Evolutionary conservation across 805 yeast genomes (phyloP), one percentile per base, ranked within the genome.

Genomic region (Lachancea lanzarotensis): DNA sequence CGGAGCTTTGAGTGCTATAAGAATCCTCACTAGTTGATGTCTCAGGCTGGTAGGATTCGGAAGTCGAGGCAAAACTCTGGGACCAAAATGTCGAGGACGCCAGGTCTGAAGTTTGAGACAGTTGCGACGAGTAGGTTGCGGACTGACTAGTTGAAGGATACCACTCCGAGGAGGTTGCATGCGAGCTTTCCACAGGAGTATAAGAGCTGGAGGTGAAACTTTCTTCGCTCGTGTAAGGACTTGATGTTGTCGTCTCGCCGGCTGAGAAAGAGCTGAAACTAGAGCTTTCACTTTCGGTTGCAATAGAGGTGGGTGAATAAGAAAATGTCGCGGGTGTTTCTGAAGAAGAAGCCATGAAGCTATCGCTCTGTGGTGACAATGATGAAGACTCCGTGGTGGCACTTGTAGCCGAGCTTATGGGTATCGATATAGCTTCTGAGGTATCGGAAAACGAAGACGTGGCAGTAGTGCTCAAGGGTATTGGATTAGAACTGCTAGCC

Each of bases 401-500:
- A 18, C 56, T 39, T 13, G 54, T 49, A 16, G 56, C 38, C 8
- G 25, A 22, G 25, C 25, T 22, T 22, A 22, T 22, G 25, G 25
- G 25, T 22, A 22, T 22, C 25, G 25, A 8, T 4, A 8, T 22
- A 6, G 25, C 25, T 22, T 8, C 25, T 22, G 25, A 6, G 25
- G 25, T 22, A 22, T 22, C 25, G 25, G 25, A 6, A 22, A 22
- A 8, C 25, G 25, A 22, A 22, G 25, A 22, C 25, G 25, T 22
- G 25, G 25, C 4, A 6, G 25, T 6, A 22, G 25, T 22, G 25
- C 8, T 22, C 25, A 8, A 6, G 25, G 25, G 25, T 22, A 22
- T 8, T 22, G 25, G 4, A 22, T 6, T 6, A 22, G 25, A 22
- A 22, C 25, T 22, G 25, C 8, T 22, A 22, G 25, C 25, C 25